Percentiles rank a stretch among this genome's conserved stretches.
phyloP scores from a whole-genome alignment of 2,329 filamentous ascomycete genomes.

The Calonectria crousiana region DNA sequence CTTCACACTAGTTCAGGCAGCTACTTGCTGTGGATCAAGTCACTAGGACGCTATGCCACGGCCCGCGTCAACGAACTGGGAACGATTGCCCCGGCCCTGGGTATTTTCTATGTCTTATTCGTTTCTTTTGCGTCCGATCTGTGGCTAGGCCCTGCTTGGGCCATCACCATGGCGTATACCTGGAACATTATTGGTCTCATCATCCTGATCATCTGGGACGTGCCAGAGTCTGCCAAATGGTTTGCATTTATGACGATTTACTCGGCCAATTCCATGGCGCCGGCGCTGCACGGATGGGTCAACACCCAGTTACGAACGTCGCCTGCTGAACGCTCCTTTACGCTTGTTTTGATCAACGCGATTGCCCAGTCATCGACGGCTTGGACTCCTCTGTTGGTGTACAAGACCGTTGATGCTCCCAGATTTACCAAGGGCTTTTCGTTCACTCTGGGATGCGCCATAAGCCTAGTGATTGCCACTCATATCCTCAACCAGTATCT shows the following conservation, averaged over 20 bases:
- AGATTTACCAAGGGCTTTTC: slow-evolving; percentile 55
- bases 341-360: slow-evolving; percentile 63
- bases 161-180: slow-evolving; percentile 62
- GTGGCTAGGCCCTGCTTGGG: slow-evolving; percentile 64
- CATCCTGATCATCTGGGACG: slow-evolving; percentile 68
- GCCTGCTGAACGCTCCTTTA: slow-evolving; percentile 61
- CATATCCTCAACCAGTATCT: slow-evolving; percentile 14
- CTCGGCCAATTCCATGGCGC: slow-evolving; percentile 63
- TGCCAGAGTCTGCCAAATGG: slow-evolving; percentile 57
- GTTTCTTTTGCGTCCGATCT: slow-evolving; percentile 68
- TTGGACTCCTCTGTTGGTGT: slow-evolving; percentile 66
- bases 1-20: slow-evolving; percentile 60
- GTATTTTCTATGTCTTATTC: slow-evolving; percentile 67
- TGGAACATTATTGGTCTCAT: slow-evolving; percentile 66
- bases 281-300: slow-evolving; percentile 68
- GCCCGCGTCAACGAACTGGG: slow-evolving; percentile 64
- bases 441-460: slow-evolving; percentile 8
- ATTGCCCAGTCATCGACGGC: slow-evolving; percentile 65
- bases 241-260: slow-evolving; percentile 59
- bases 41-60: slow-evolving; percentile 59
- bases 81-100: slow-evolving; percentile 64
- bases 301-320: slow-evolving; percentile 62
- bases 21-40: slow-evolving; percentile 71
- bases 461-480: slow-evolving; percentile 1
- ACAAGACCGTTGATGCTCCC: slow-evolving; percentile 57